Percentiles rank a stretch among this genome's conserved stretches.
phyloP scores from a whole-genome alignment of 2,329 filamentous ascomycete genomes.

The Rhynchosporium agropyri region DNA sequence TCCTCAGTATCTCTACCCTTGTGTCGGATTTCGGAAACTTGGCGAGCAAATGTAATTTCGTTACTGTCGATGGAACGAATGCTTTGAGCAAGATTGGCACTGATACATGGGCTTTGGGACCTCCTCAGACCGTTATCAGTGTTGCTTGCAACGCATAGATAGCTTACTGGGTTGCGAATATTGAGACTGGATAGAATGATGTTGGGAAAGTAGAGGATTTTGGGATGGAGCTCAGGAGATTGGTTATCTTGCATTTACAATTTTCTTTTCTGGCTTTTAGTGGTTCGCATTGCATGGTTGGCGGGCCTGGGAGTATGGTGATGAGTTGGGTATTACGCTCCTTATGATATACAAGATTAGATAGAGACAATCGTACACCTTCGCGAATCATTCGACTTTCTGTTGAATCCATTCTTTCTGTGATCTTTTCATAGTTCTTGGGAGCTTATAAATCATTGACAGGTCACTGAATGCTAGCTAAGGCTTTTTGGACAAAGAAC shows the following conservation, averaged over 20 bases:
- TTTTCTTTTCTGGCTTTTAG: no score
- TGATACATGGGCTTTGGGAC: conserved; percentile 35
- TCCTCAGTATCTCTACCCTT: conserved; percentile 35
- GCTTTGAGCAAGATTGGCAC: conserved; percentile 24
- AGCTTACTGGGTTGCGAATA: no score
- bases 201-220: not conserved
- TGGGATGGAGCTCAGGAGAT: not conserved
- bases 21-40: conserved; percentile 27
- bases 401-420: not conserved
- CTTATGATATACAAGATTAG: not conserved
- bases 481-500: no score
- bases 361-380: not conserved
- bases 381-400: not conserved
- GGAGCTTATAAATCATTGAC: not conserved
- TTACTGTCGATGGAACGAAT: conserved; percentile 28
- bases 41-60: conserved; percentile 31
- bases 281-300: conserved; percentile 4
- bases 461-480: no score
- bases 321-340: not conserved
- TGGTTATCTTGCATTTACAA: conserved; percentile 7
- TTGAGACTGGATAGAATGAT: not conserved
- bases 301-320: not conserved
- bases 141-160: conserved; percentile 21
- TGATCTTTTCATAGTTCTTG: not conserved
- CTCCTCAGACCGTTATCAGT: conserved; percentile 35